phyloP scores from a whole-genome alignment of 2,329 filamentous ascomycete species.

The Trichoderma arundinaceum region DNA sequence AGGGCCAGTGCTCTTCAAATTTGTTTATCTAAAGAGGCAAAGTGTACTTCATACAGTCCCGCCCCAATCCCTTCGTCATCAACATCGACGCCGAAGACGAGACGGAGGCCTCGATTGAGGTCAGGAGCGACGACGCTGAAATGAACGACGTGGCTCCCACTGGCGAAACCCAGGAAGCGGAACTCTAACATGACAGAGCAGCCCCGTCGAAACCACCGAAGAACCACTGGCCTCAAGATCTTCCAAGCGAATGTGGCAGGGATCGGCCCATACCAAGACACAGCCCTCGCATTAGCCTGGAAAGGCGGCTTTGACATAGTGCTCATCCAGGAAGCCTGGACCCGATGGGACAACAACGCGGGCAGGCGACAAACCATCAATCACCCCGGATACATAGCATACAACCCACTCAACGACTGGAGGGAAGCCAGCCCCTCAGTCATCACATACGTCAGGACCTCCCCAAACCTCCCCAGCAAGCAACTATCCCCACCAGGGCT shows the following conservation, averaged over 20 bases:
- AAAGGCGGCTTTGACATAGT: neutral
- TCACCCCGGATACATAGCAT: neutral
- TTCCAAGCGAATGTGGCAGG: neutral
- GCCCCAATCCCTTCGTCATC: too few relatives aligned
- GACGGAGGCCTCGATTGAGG: too few relatives aligned
- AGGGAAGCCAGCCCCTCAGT: neutral
- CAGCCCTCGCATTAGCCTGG: neutral
- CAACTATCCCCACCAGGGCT: neutral
- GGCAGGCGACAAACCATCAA: neutral
- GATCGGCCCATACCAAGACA: neutral
- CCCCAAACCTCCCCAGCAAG: neutral
- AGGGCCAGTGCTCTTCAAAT: too few relatives aligned
- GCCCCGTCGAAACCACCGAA: slow-evolving; percentile 9
- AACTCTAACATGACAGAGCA: too few relatives aligned
- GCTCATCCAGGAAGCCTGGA: neutral
- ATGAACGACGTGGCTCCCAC: too few relatives aligned
- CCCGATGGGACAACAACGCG: neutral
- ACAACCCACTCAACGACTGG: neutral
- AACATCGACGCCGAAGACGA: too few relatives aligned
- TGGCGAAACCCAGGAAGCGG: too few relatives aligned
- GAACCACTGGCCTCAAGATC: slow-evolving; percentile 1
- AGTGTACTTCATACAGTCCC: too few relatives aligned
- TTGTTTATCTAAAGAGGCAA: too few relatives aligned
- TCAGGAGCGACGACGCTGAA: too few relatives aligned
- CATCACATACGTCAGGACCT: neutral